These are phyloP conservation scores for Ustilago nuda DNA, from an alignment of 1,284 basidiomycete genomes.

Conservation along the genomic window DNA sequence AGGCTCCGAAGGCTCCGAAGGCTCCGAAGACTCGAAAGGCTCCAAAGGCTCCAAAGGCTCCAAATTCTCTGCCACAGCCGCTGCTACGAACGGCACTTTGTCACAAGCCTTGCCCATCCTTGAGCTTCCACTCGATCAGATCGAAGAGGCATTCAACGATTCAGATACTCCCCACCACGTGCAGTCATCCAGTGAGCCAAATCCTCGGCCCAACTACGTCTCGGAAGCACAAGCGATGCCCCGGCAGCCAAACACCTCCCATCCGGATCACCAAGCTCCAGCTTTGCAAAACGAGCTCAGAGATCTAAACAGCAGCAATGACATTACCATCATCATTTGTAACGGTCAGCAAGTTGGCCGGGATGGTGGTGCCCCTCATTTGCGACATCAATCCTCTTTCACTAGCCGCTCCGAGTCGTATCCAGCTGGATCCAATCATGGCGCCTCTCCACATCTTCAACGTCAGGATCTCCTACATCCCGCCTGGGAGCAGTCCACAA, in stretches of 20 bases:
- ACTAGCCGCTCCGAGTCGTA: slow-evolving; percentile 17
- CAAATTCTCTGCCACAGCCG: slow-evolving; percentile 1
- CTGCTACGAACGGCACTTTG: not conserved
- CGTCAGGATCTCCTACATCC: slow-evolving; percentile 30
- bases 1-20: slow-evolving; percentile 35
- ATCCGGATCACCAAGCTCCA: not conserved
- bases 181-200: slow-evolving; percentile 9
- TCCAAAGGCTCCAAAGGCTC: slow-evolving; percentile 38
- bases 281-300: slow-evolving; percentile 8
- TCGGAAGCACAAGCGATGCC: not conserved
- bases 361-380: not conserved
- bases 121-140: slow-evolving; percentile 35
- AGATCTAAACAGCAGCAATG: slow-evolving; percentile 26
- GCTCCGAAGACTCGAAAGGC: no score
- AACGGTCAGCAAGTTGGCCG: slow-evolving; percentile 9
- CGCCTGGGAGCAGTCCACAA: slow-evolving; percentile 24
- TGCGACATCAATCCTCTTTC: slow-evolving; percentile 20
- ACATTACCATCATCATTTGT: slow-evolving; percentile 39
- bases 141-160: slow-evolving; percentile 28
- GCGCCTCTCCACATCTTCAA: not conserved
- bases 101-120: slow-evolving; percentile 26
- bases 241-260: not conserved
- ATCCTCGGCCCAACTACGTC: not conserved
- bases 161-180: not conserved
- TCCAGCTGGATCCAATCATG: not conserved